Evolutionary conservation across 257 asterid species (phyloP), one percentile per base, ranked within the genome.

Genomic region (Henckelia pumila): DNA sequence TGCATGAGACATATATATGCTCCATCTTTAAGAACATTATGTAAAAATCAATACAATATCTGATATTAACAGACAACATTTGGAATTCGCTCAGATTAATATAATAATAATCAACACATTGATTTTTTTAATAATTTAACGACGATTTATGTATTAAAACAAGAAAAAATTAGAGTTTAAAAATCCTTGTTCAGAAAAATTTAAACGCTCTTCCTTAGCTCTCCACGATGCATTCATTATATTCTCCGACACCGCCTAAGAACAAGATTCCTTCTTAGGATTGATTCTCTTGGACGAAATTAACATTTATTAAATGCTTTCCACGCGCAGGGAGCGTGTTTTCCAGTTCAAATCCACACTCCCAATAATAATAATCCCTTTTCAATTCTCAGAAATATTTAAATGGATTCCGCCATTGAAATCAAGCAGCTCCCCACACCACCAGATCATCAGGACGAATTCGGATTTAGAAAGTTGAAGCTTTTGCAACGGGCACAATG

Each of bases 401-500:
- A 79, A 33, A 66, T 23, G 20, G 76, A 50, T 26, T 21, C 79
- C 28, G 68, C 64, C 66, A 37, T 61, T 28, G 77, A 80, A 47
- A 66, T 68, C 71, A 68, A 78, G 66, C 64, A 61, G 28, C 65
- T n/a, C n/a, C n/a, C 71, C 22, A 64, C 55, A 9, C 7, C 56
- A 33, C 67, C n/a, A n/a, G n/a, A n/a, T n/a, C n/a, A n/a, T n/a
- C n/a, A 75, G 30, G 30, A 28, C 0, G 30, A 28, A 28, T n/a
- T n/a, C n/a, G 30, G 5, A 10, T 73, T 76, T 52, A 62, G 58
- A 60, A 71, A 59, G 57, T 24, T 49, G 7, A 53, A 24, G 52
- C 58, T 72, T 24, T 20, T 83, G 7, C 63, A 71, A 50, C 75
- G 86, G 19, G 88, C 86, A 28, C 88, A 83, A 35, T 87, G 95